A percentile compares a stretch with the other conserved stretches of the same genome.
Conservation (phyloP, 2,329 filamentous ascomycete genomes). For the Ilyonectria destructans region DNA sequence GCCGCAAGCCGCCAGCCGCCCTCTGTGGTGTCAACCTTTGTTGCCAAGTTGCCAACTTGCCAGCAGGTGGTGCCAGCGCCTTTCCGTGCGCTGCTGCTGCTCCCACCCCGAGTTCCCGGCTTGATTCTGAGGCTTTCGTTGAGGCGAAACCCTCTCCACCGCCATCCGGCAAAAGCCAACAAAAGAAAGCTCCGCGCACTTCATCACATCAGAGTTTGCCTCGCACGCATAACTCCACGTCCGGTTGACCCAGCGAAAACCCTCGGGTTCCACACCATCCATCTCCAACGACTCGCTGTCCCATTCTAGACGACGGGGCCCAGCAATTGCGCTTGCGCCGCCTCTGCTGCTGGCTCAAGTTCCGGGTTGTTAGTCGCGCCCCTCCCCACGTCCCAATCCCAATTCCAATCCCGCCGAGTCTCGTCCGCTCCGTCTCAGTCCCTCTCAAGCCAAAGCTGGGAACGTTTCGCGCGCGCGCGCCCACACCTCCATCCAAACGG, state of each 20-base stretch:
- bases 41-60: conserved; percentile 9
- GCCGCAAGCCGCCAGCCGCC: conserved; percentile 19
- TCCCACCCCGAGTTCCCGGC: conserved; percentile 9
- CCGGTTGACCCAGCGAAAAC: conserved; percentile 48
- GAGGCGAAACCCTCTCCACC: conserved; percentile 24
- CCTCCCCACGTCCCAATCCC: conserved; percentile 42
- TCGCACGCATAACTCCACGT: conserved; percentile 37
- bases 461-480: conserved; percentile 47
- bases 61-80: neutral
- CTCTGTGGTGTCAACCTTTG: conserved; percentile 15
- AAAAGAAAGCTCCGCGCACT: conserved; percentile 29
- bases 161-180: conserved; percentile 19
- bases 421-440: conserved; percentile 34
- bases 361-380: conserved; percentile 45
- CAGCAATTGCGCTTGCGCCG: conserved; percentile 40
- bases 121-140: conserved; percentile 20
- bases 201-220: conserved; percentile 47
- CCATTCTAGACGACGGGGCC: conserved; percentile 37
- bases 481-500: conserved; percentile 50
- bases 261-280: conserved; percentile 46
- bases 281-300: conserved; percentile 16
- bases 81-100: conserved; percentile 5
- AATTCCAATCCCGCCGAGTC: conserved; percentile 41
- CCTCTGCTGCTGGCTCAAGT: conserved; percentile 40
- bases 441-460: conserved; percentile 46